These are phyloP conservation scores for Erodium trifolium DNA, from an alignment of 441 rosid species.

Conservation along the genomic window DNA sequence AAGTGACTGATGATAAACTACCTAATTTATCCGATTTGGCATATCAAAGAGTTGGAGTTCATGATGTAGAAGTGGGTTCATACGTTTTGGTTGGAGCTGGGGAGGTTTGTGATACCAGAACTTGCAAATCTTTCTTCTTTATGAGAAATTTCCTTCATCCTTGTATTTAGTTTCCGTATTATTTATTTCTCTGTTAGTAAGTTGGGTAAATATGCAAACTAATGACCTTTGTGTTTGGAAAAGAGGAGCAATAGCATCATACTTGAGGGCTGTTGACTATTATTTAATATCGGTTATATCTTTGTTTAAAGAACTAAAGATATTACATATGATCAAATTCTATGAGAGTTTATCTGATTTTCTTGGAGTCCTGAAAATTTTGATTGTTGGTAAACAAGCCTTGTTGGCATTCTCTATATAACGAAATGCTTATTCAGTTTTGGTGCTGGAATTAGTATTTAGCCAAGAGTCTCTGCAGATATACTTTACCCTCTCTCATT, in stretches of 20 bases:
- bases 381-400: not conserved
- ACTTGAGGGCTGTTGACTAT: not conserved
- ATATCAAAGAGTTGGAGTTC: constrained; percentile 62
- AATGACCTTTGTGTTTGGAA: not conserved
- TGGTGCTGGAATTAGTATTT: not conserved
- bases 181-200: not conserved
- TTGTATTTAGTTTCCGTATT: not conserved
- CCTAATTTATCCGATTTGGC: constrained; percentile 67
- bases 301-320: too few species aligned
- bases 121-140: not conserved
- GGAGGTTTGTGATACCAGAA: constrained; percentile 53
- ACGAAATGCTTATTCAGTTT: not conserved
- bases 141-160: not conserved
- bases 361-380: not conserved
- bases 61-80: constrained; percentile 70
- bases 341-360: not conserved
- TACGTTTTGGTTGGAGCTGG: constrained; percentile 88
- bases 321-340: too few species aligned
- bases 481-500: not conserved
- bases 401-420: not conserved
- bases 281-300: too few species aligned
- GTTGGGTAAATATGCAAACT: not conserved
- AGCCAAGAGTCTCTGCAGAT: not conserved
- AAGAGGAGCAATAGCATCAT: not conserved
- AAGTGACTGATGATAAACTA: constrained; percentile 46